phyloP scores from a whole-genome alignment of 2,329 filamentous ascomycete species.

The Niveomyces coronatus region DNA sequence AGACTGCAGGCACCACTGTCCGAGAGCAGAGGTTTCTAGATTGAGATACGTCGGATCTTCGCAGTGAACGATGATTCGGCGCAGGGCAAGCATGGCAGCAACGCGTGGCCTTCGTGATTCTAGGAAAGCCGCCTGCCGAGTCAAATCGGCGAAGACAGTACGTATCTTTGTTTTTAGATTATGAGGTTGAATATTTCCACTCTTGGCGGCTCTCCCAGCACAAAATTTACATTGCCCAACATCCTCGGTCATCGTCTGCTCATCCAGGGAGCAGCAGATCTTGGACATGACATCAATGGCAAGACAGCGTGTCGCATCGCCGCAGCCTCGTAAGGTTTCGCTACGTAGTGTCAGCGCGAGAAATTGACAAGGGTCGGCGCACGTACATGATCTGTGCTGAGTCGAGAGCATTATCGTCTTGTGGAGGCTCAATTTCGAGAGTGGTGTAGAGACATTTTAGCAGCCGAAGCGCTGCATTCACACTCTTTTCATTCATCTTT shows the following conservation, averaged over 20 bases:
- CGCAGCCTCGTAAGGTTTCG: not conserved
- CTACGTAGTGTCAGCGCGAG: not conserved
- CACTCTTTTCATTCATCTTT: not conserved
- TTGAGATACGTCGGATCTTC: constrained; percentile 49
- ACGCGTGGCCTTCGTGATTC: constrained; percentile 54
- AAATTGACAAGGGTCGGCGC: not conserved
- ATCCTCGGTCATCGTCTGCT: not conserved
- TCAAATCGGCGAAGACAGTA: constrained; percentile 34
- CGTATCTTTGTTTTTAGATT: constrained; percentile 28
- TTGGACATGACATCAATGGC: constrained; percentile 7
- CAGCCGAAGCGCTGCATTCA: not conserved
- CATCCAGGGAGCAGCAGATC: constrained; percentile 1
- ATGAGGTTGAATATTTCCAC: not conserved
- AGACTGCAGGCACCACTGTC: constrained; percentile 72
- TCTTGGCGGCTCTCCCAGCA: not conserved
- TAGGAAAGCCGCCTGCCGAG: constrained; percentile 34
- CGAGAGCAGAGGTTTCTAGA: constrained; percentile 55
- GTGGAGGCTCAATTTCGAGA: not conserved
- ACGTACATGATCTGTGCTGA: constrained; percentile 2
- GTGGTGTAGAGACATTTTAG: not conserved
- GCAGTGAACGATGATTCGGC: constrained; percentile 59
- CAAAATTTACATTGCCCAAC: constrained; percentile 3
- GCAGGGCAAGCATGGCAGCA: constrained; percentile 60
- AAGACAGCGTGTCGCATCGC: constrained; percentile 4
- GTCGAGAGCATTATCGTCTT: not conserved